These are phyloP conservation scores for Globisporangium apiculatum DNA, from an alignment of 352 stramenopile genomes.

Conservation along the genomic window DNA sequence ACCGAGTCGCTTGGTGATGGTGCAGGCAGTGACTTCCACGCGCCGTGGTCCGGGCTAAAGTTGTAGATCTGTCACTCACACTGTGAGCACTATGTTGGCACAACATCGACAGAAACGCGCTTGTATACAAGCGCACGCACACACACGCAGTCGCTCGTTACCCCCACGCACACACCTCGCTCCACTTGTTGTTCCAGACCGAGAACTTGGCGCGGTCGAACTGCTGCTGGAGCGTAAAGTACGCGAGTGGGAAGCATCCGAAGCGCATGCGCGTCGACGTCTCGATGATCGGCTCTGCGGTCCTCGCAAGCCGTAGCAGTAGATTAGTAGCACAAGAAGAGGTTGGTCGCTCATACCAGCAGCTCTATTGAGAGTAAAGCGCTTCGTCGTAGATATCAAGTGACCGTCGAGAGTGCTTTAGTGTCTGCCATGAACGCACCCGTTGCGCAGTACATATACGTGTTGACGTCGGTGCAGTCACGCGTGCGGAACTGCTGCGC, in stretches of 20 bases:
- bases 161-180: slow-evolving; percentile 30
- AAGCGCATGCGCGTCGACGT: slow-evolving; percentile 52
- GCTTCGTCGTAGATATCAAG: background rate
- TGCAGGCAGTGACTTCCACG: slow-evolving; percentile 30
- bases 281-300: slow-evolving; percentile 63
- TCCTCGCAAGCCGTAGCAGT: too few species aligned
- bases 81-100: too few species aligned
- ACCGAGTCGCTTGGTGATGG: slow-evolving; percentile 20
- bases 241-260: slow-evolving; percentile 50
- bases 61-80: slow-evolving; percentile 46
- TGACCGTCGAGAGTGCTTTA: background rate
- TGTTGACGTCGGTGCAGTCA: slow-evolving; percentile 52
- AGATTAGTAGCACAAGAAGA: too few species aligned
- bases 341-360: background rate
- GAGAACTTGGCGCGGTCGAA: slow-evolving; percentile 61
- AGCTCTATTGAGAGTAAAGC: background rate
- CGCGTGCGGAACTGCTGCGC: slow-evolving; percentile 70
- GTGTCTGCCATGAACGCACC: slow-evolving; percentile 13
- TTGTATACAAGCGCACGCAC: background rate
- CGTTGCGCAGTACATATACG: slow-evolving; percentile 62
- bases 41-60: slow-evolving; percentile 50
- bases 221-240: slow-evolving; percentile 69
- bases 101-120: background rate
- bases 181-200: slow-evolving; percentile 80
- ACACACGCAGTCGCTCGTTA: too few species aligned